Evolutionary conservation across 192 early-diverging fungal species (phyloP), one percentile per base, ranked within the genome.

Genomic region (Mortierella hygrophila): DNA sequence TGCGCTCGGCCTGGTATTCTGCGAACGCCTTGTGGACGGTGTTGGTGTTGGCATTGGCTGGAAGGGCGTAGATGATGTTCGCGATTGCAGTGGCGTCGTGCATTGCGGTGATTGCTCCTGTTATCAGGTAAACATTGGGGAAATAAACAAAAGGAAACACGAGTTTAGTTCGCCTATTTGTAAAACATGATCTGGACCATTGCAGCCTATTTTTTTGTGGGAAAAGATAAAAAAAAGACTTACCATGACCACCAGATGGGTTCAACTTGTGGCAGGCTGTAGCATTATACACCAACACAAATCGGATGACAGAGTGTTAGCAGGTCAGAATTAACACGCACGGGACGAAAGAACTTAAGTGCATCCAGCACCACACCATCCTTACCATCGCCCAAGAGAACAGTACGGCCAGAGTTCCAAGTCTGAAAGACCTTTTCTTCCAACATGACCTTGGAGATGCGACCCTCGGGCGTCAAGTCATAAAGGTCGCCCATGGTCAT

Each of bases 371-470:
- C 49, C 16, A 41, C 32, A 21, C 15, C 5, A 41, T 3, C 7
- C 70, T 13, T 41, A 71, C 70, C 72, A 74, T 74, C 72, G 29
- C 72, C 72, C 9, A 74, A 16, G 11, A 74, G 46, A 6, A 74
- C 72, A 0, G 16, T 42, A 21, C 72, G 72, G 6, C 72, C 16
- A 35, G 37, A 44, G 46, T 74, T n/a, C 72, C 72, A 74, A 6
- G 72, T 74, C 29, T 74, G 40, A n/a, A 74, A 74, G 4, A 74
- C 40, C 72, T 74, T 74, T 15, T 74, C 72, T 42, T 74, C 72
- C 40, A 74, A 15, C 72, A 74, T 74, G 5, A 74, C 72, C 72
- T 74, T 74, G 47, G 72, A 74, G 46, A 74, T 74, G 11, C 23
- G 46, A 2, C 15, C 29, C 29, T 74, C n/a, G 72, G 72, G 72